Evolutionary conservation across 352 stramenopile species (phyloP), one percentile per base, ranked within the genome.

Genomic region (Pythium guiyangense): DNA sequence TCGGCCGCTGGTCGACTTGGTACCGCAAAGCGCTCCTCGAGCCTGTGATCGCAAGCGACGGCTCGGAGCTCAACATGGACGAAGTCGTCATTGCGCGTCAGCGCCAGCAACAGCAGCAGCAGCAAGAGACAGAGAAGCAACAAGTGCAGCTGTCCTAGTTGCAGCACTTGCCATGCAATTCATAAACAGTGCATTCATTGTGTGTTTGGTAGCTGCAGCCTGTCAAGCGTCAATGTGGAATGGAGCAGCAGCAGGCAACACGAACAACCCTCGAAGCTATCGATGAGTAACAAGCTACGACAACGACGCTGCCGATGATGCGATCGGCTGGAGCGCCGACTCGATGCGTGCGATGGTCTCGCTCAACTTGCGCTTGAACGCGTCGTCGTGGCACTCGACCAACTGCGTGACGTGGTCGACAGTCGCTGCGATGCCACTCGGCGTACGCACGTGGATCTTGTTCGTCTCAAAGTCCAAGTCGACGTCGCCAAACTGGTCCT

Each of bases 401-500:
- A 68, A 64, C 17, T 83, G 71, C 25, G 67, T 77, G 6, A 73
- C 63, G 56, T 92, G 79, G 47, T 92, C 79, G 3, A 93, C 72
- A 0, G 79, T 65, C 10, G 86, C 86, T 34, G 71, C 63, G 8
- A 89, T 57, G 18, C 86, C 84, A 42, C 77, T 92, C 0, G 86
- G 84, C 49, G 82, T 95, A 48, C 76, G 70, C 17, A 95, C 87
- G 52, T 92, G 79, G 62, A 95, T 95, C 58, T 88, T 87, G 71
- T 95, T 94, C 4, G 86, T 95, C 59, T 90, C 84, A 34, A 94
- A 90, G 52, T 95, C 79, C 55, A 95, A 66, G 20, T 92, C 76
- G 29, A 92, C 86, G 59, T 92, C 78, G 18, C 86, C 86, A 43
- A 86, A 95, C 64, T 95, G 86, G 55, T 95, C 84, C 60, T 94